Conservation (phyloP, 2,329 filamentous ascomycete genomes). For the Karstenula rhodostoma region DNA sequence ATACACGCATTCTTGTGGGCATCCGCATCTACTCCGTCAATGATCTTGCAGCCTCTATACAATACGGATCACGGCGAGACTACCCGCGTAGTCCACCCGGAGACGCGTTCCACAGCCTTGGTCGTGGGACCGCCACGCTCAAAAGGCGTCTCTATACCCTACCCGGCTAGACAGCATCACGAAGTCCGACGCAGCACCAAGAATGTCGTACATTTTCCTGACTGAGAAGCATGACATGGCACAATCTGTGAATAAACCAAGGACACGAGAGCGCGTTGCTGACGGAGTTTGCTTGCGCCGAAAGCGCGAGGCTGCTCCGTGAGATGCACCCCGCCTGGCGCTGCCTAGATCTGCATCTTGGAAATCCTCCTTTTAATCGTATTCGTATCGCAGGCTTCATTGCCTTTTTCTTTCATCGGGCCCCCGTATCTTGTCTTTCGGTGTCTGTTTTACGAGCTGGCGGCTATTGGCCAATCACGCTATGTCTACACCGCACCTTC, state of each 20-base stretch:
- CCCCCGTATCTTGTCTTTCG: neutral
- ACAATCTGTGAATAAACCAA: neutral
- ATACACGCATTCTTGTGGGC: neutral
- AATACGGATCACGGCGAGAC: neutral
- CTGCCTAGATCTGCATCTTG: neutral
- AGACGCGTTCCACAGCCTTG: slow-evolving; percentile 5
- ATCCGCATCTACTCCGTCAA: neutral
- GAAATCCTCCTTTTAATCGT: neutral
- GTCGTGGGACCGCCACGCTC: neutral
- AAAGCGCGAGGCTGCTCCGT: neutral
- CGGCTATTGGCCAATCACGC: too few species aligned
- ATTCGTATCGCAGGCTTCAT: neutral
- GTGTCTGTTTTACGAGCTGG: neutral
- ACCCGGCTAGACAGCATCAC: neutral
- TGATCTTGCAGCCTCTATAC: neutral
- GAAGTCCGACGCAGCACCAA: slow-evolving; percentile 6
- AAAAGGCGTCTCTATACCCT: neutral
- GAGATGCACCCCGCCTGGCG: slow-evolving; percentile 2
- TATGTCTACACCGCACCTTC: slow-evolving; percentile 3
- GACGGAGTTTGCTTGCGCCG: neutral
- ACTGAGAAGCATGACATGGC: neutral
- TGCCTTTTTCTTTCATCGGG: neutral
- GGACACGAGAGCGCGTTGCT: neutral
- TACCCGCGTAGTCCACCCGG: neutral
- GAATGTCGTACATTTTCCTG: neutral